Evolutionary conservation across 2,329 filamentous ascomycete genomes (phyloP), one percentile per base, ranked within the genome.

Genomic region (Diaporthe capsici): DNA sequence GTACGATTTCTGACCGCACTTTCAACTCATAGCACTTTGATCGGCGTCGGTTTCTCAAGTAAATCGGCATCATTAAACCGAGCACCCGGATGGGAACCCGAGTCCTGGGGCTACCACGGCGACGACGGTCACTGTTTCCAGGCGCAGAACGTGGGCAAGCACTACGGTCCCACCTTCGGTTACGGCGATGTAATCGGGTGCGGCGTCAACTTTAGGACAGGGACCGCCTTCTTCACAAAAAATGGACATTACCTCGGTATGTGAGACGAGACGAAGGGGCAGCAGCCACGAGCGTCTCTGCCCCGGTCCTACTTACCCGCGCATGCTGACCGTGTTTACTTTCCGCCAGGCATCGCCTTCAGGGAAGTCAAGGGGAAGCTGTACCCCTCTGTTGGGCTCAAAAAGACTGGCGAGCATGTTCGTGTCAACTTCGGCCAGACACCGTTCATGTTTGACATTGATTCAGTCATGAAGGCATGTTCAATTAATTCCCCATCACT

Each of bases 391-490:
- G 85, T 94, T 34, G 92, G 92, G n/a, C 85, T 94, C 71, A 93
- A 93, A 81, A 92, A 90, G 80, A 83, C 88, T 0, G 90, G 91
- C 60, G 92, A 94, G 80, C 88, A 91, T 78, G 82, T 94, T 75
- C 84, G 87, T 76, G 90, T 88, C 78, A 94, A 94, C 81, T 94
- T 94, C 84, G 92, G 92, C 63, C 91, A 93, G 83, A 90, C 89
- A 72, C 94, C 94, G 4, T 98, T 98, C 83, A 89, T 95, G 60
- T 99, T 94, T 85, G 94, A 98, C 82, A 98, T 99, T 79, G 95
- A 98, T 83, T 90, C 91, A 76, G 91, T 97, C 88, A 93, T 98
- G 86, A 90, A 90, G 87, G 94, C 94, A 88, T 80, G 90, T 85
- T 42, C 74, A 72, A 55, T 9, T 44, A 28, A 63, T 7, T 47